Evolutionary conservation across 129 eudicot genomes (phyloP).

Genomic region (Erigeron canadensis): DNA sequence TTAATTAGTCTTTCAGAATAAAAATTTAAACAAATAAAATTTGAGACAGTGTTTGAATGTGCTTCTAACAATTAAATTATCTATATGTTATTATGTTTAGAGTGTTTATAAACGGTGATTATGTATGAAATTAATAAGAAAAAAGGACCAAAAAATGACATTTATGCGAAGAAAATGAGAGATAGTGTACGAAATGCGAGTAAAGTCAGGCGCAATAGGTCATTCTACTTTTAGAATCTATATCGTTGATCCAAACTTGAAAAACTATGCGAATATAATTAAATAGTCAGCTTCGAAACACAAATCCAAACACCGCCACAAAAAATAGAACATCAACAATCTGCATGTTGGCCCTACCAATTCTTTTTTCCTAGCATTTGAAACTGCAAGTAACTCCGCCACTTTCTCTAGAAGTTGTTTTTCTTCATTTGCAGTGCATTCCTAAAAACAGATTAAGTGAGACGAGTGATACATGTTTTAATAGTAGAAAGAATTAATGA

Average conservation of each 20-base stretch:
- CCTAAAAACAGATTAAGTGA: conserved; percentile 30
- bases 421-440: conserved; percentile 85
- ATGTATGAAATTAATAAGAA: no score
- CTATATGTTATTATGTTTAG: no score
- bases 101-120: no score
- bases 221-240: no score
- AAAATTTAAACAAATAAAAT: no score
- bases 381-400: conserved; percentile 88
- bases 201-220: no score
- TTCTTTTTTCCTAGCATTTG: conserved; percentile 84
- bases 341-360: conserved; percentile 48
- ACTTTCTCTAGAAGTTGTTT: conserved; percentile 78
- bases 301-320: background rate
- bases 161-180: no score
- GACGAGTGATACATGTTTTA: conserved; percentile 7
- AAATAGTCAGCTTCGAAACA: background rate
- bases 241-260: background rate
- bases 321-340: background rate
- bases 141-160: no score
- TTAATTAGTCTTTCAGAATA: background rate
- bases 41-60: background rate
- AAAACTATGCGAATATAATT: background rate
- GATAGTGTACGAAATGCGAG: no score
- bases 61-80: no score
- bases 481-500: background rate